These are phyloP conservation scores for Serpula lacrymans DNA, from an alignment of 768 basidiomycete genomes.

Conservation along the genomic window DNA sequence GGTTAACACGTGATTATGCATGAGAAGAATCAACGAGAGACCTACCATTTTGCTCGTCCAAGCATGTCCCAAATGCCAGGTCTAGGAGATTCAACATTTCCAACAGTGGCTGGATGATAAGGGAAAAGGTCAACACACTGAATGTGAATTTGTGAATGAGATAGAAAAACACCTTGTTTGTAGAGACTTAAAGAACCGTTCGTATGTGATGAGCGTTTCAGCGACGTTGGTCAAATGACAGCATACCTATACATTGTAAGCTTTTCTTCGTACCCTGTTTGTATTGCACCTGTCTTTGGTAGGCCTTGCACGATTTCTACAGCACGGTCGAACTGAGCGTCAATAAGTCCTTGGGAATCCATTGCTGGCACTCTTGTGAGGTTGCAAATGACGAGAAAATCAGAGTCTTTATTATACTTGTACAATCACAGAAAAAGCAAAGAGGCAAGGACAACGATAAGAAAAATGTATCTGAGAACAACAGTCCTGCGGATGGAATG, in stretches of 20 bases:
- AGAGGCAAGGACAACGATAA: too few relatives aligned
- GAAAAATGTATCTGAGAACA: neutral
- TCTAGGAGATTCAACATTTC: conserved; percentile 75
- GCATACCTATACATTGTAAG: conserved; percentile 85
- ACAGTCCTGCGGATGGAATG: neutral
- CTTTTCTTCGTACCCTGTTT: conserved; percentile 95
- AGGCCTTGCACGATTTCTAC: conserved; percentile 92
- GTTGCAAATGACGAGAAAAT: too few relatives aligned
- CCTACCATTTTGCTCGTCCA: conserved; percentile 89
- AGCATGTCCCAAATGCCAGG: conserved; percentile 91
- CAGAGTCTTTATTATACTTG: too few relatives aligned
- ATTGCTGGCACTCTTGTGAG: conserved; percentile 38
- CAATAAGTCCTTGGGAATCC: conserved; percentile 66
- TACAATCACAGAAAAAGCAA: too few relatives aligned
- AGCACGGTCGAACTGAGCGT: conserved; percentile 87
- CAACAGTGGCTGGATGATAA: conserved; percentile 68
- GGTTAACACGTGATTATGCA: conserved; percentile 18
- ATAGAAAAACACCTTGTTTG: conserved; percentile 71
- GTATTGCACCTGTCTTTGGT: conserved; percentile 92
- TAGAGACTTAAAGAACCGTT: conserved; percentile 56
- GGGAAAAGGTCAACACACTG: conserved; percentile 6
- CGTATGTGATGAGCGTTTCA: conserved; percentile 1
- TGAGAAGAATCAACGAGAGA: conserved; percentile 8
- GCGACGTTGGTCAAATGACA: neutral
- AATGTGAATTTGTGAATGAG: conserved; percentile 6